phyloP scores from a whole-genome alignment of 1,284 basidiomycete genomes.

The Spongispora temasekensis region DNA sequence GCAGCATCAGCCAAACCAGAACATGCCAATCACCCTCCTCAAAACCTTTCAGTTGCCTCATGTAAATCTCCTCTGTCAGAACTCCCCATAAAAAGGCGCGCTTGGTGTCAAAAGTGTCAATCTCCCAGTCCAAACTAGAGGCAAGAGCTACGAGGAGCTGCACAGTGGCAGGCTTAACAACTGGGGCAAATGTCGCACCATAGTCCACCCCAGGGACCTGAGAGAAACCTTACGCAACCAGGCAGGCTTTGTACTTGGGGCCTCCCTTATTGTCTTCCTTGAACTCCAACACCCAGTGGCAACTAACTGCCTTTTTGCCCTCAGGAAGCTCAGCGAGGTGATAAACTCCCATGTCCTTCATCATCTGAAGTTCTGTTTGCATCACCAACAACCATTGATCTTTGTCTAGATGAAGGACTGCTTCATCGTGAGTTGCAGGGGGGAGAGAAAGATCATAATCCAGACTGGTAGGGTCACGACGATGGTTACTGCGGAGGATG shows the following conservation, averaged over 20 bases:
- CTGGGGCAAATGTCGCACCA: neutral
- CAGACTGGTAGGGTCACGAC: neutral
- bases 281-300: slow-evolving; percentile 3
- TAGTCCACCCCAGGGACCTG: neutral
- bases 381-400: neutral
- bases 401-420: neutral
- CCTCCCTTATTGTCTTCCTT: slow-evolving; percentile 2
- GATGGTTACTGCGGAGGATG: neutral
- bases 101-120: slow-evolving; percentile 5
- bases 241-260: neutral
- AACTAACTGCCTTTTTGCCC: neutral
- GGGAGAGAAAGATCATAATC: neutral
- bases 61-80: slow-evolving; percentile 7
- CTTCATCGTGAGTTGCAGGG: slow-evolving; percentile 2
- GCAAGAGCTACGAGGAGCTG: neutral
- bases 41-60: slow-evolving; percentile 3
- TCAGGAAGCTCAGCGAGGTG: neutral
- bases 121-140: neutral
- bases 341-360: neutral
- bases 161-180: neutral
- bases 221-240: neutral
- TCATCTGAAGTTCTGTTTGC: neutral
- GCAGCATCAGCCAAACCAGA: neutral
- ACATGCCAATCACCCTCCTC: neutral
- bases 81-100: neutral